phyloP scores from a whole-genome alignment of 371 early-diverging fungal species.

The Lichtheimia corymbifera region DNA sequence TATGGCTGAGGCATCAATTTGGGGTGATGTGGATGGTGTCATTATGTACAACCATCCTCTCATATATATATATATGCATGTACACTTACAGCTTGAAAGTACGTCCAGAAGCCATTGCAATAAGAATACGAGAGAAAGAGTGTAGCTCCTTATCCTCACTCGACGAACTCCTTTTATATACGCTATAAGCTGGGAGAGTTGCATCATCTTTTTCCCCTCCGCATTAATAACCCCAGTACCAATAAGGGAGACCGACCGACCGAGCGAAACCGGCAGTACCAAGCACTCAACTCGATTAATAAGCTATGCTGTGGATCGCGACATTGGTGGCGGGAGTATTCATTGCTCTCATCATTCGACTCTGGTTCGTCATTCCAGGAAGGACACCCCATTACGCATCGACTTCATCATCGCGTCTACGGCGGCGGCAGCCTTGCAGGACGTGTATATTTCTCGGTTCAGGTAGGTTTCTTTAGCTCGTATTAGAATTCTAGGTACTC shows the following conservation, averaged over 20 bases:
- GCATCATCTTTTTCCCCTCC: slow-evolving; percentile 2
- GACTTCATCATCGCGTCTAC: no score
- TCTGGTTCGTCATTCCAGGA: no score
- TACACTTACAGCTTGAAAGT: slow-evolving; percentile 17
- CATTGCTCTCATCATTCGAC: no score
- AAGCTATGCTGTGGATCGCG: no score
- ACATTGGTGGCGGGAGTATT: no score
- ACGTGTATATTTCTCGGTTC: slow-evolving; percentile 51
- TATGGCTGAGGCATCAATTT: no score
- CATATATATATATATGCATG: background rate
- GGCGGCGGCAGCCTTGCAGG: slow-evolving; percentile 14
- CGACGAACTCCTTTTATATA: background rate
- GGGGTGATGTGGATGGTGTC: no score
- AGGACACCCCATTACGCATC: no score
- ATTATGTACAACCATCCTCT: background rate
- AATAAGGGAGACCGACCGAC: no score
- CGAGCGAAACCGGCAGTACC: no score
- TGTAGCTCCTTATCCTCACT: background rate
- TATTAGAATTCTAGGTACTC: background rate
- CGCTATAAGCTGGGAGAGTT: background rate
- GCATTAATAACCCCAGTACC: no score
- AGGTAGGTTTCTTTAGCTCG: slow-evolving; percentile 21
- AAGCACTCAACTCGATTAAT: no score
- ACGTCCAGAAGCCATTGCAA: slow-evolving; percentile 20
- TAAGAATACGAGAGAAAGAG: background rate